A percentile compares a stretch with the other conserved stretches of the same genome.
These are phyloP conservation scores for Taphrina wiesneri DNA, from an alignment of 1,139 yeast genomes.

Conservation along the genomic window DNA sequence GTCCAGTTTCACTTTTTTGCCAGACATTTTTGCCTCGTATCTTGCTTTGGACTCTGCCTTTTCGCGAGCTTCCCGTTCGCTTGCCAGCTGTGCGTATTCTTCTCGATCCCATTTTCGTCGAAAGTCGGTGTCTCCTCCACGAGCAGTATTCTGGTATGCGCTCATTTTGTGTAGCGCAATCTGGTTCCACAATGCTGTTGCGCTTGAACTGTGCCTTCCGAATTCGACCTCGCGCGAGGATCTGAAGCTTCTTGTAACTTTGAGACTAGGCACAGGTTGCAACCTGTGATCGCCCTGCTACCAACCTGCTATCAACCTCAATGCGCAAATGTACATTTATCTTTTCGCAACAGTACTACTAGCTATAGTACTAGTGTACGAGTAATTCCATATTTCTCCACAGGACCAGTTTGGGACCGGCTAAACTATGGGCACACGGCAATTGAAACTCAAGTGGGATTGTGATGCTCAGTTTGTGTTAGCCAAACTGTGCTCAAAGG, in stretches of 20 bases:
- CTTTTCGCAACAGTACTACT: too few species aligned
- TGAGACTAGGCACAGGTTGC: too few species aligned
- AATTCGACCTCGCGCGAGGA: too few species aligned
- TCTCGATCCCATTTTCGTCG: constrained; percentile 34
- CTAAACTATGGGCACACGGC: background rate
- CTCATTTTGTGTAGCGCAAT: too few species aligned
- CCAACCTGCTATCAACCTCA: too few species aligned
- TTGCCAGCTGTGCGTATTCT: constrained; percentile 32
- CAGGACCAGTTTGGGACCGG: background rate
- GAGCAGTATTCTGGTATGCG: constrained; percentile 30
- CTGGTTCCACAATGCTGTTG: too few species aligned
- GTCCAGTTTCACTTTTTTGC: constrained; percentile 9
- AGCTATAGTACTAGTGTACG: too few species aligned
- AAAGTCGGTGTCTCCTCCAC: constrained; percentile 34
- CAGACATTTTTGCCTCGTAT: constrained; percentile 32
- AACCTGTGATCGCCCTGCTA: too few species aligned
- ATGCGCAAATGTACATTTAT: too few species aligned
- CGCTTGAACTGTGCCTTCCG: too few species aligned
- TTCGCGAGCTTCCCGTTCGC: constrained; percentile 33
- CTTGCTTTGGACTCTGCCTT: constrained; percentile 29
- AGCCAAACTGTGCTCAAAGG: background rate
- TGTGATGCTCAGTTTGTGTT: background rate
- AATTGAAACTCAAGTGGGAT: background rate
- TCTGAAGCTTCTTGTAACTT: too few species aligned
- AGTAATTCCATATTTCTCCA: background rate